phyloP scores from a whole-genome alignment of 768 basidiomycete genomes.

The Tricholoma furcatifolium region DNA sequence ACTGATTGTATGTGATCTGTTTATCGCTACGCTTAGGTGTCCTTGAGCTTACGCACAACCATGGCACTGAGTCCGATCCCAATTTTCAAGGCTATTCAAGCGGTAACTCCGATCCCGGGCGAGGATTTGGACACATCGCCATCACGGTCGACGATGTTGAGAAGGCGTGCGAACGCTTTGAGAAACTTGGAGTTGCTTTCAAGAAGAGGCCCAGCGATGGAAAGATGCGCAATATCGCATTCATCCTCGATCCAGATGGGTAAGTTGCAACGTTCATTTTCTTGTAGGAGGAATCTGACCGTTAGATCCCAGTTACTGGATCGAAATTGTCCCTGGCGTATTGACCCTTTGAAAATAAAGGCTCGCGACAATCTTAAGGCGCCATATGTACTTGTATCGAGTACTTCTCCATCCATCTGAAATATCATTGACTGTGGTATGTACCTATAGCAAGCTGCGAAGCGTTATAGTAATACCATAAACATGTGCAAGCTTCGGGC shows the following conservation, averaged over 20 bases:
- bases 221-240: constrained; percentile 82
- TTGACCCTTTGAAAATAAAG: constrained; percentile 20
- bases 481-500: not conserved
- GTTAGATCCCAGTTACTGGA: constrained; percentile 49
- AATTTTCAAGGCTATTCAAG: constrained; percentile 79
- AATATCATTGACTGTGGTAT: too few relatives aligned
- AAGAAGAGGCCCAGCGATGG: constrained; percentile 88
- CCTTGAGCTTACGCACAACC: constrained; percentile 86
- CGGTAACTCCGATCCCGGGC: constrained; percentile 83
- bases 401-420: not conserved
- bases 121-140: constrained; percentile 86
- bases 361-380: not conserved
- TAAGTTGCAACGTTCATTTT: constrained; percentile 26
- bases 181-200: constrained; percentile 76
- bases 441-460: not conserved
- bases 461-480: not conserved
- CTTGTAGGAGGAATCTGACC: not conserved
- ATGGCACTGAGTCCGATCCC: constrained; percentile 82
- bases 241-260: constrained; percentile 85
- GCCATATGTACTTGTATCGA: not conserved
- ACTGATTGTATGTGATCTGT: not conserved
- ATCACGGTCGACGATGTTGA: constrained; percentile 83
- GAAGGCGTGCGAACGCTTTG: constrained; percentile 81
- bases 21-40: constrained; percentile 45
- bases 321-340: constrained; percentile 48